These are phyloP conservation scores for Rhizopus arrhizus DNA, from an alignment of 371 early-diverging fungal species.

Conservation along the genomic window DNA sequence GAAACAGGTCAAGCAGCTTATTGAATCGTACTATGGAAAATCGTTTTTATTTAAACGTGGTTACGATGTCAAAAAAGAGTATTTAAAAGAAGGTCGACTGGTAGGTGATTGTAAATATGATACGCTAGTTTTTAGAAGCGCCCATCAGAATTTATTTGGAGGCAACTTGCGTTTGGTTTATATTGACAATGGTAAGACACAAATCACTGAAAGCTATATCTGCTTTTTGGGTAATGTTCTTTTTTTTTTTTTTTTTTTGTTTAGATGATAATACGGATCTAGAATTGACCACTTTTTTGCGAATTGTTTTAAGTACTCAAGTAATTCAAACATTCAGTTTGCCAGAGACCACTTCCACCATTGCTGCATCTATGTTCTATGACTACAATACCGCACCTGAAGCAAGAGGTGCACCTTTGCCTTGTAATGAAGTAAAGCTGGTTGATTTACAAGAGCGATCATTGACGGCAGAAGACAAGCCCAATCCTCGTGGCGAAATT, in stretches of 20 bases:
- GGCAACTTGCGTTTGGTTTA: slow-evolving; percentile 72
- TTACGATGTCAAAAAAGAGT: slow-evolving; percentile 33
- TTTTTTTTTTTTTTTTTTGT: background rate
- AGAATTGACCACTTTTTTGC: slow-evolving; percentile 45
- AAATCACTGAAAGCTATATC: background rate
- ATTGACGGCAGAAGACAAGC: slow-evolving; percentile 68
- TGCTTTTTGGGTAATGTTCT: too few species aligned
- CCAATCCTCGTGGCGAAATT: slow-evolving; percentile 78
- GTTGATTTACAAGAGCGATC: slow-evolving; percentile 72
- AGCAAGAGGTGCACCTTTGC: slow-evolving; percentile 71
- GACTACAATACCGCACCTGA: slow-evolving; percentile 50
- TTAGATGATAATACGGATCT: slow-evolving; percentile 51
- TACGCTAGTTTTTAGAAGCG: slow-evolving; percentile 53
- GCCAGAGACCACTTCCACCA: slow-evolving; percentile 61
- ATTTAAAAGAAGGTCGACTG: slow-evolving; percentile 45
- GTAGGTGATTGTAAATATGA: slow-evolving; percentile 53
- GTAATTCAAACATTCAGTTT: slow-evolving; percentile 62
- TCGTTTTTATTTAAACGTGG: slow-evolving; percentile 54
- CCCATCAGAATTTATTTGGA: slow-evolving; percentile 75
- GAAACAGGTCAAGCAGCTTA: slow-evolving; percentile 34
- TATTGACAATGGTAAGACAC: slow-evolving; percentile 44
- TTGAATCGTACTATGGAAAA: slow-evolving; percentile 45
- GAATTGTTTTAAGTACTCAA: slow-evolving; percentile 56
- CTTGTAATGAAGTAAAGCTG: slow-evolving; percentile 87
- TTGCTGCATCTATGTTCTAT: slow-evolving; percentile 58